A percentile compares a stretch with the other conserved stretches of the same genome.
Conservation (phyloP, 2,329 filamentous ascomycete species). For the Bimuria novae-zelandiae region DNA sequence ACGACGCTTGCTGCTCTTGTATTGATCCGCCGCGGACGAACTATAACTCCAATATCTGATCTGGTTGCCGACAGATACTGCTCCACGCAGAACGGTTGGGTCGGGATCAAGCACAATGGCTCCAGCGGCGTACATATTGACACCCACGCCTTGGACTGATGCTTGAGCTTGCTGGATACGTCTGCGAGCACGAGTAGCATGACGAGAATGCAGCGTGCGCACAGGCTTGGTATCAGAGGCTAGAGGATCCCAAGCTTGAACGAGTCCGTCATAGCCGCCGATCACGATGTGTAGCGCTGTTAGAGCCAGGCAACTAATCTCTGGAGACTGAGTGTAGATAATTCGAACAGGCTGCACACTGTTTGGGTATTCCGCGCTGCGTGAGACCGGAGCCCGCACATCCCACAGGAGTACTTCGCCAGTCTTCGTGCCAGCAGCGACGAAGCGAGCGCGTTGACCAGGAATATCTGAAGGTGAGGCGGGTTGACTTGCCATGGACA, state of each 20-base stretch:
- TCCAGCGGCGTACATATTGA: constrained; percentile 79
- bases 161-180: constrained; percentile 69
- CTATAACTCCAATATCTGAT: constrained; percentile 94
- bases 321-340: constrained; percentile 88
- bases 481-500: constrained; percentile 53
- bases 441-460: constrained; percentile 78
- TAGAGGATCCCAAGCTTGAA: constrained; percentile 96
- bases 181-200: constrained; percentile 80
- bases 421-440: constrained; percentile 78
- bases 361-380: constrained; percentile 59
- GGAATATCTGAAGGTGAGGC: constrained; percentile 68
- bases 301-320: constrained; percentile 80
- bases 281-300: constrained; percentile 88
- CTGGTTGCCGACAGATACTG: constrained; percentile 84
- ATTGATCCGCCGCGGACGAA: constrained; percentile 74
- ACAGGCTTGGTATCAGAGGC: constrained; percentile 78
- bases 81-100: constrained; percentile 79
- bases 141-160: constrained; percentile 69
- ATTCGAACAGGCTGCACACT: constrained; percentile 72
- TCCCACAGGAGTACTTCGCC: constrained; percentile 87
- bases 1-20: constrained; percentile 77
- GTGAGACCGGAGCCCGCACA: constrained; percentile 67
- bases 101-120: constrained; percentile 88
- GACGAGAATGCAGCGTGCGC: constrained; percentile 83
- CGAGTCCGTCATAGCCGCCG: constrained; percentile 91